Conservation (phyloP, 2,329 filamentous ascomycete species). For the Xylariaceae sp. region DNA sequence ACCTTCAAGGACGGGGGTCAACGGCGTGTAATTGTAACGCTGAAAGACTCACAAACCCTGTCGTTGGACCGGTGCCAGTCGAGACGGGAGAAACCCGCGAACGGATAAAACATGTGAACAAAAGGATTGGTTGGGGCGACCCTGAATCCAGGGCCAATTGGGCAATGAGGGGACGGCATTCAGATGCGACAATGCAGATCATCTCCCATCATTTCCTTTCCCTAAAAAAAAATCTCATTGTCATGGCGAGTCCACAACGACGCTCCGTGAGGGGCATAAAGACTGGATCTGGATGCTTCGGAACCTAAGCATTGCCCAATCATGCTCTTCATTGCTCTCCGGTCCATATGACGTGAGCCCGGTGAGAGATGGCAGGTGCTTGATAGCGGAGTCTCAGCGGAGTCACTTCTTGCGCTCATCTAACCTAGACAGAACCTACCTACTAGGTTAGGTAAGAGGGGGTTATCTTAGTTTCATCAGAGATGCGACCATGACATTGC, state of each 20-base stretch:
- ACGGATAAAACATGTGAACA: conserved; percentile 27
- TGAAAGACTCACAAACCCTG: conserved; percentile 16
- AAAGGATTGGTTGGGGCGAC: conserved; percentile 25
- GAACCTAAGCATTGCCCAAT: not conserved
- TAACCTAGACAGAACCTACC: not conserved
- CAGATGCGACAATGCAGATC: not conserved
- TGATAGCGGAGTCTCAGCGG: not conserved
- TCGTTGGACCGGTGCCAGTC: conserved; percentile 25
- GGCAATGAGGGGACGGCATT: not conserved
- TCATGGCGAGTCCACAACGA: not conserved
- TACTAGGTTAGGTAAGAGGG: not conserved
- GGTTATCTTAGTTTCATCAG: not conserved
- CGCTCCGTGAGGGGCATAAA: not conserved
- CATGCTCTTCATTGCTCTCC: not conserved
- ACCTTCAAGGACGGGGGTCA: conserved; percentile 2
- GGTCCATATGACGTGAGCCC: conserved; percentile 9
- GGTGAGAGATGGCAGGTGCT: not conserved
- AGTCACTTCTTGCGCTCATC: conserved; percentile 2
- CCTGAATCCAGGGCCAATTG: conserved; percentile 16
- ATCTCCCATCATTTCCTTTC: no score
- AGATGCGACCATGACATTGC: conserved; percentile 17
- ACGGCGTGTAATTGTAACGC: conserved; percentile 26
- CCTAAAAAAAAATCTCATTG: not conserved
- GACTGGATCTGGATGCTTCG: not conserved
- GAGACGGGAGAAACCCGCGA: conserved; percentile 17